phyloP scores from a whole-genome alignment of 345 rosid genomes.

The Erysimum cheiranthoides region DNA sequence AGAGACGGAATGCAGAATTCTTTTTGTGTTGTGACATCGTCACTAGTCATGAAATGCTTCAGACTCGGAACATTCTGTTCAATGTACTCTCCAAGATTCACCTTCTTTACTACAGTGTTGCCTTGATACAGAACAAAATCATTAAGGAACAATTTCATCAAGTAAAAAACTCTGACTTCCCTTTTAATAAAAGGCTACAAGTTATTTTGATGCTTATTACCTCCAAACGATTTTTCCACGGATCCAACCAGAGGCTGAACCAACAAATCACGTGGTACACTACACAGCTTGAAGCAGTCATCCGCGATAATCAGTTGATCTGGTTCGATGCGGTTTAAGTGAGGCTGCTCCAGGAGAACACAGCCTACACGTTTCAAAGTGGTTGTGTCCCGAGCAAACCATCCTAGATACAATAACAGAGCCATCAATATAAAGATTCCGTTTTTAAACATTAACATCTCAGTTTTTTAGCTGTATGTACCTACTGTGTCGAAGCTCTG shows the following conservation, averaged over 20 bases:
- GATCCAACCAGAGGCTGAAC: constrained; percentile 60
- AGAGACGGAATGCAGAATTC: constrained; percentile 63
- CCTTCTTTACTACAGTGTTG: constrained; percentile 51
- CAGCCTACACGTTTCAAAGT: constrained; percentile 69
- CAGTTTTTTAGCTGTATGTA: constrained; percentile 43
- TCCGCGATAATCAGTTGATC: constrained; percentile 64
- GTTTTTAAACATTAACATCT: background rate
- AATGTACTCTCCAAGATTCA: constrained; percentile 64
- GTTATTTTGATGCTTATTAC: constrained; percentile 47
- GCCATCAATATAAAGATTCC: constrained; percentile 14
- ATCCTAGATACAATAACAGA: constrained; percentile 56
- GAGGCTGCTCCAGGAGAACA: constrained; percentile 61
- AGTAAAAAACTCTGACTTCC: background rate
- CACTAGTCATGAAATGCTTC: constrained; percentile 62
- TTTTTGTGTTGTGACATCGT: constrained; percentile 42
- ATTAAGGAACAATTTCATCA: background rate
- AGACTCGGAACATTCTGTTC: constrained; percentile 71
- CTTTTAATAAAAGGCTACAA: background rate
- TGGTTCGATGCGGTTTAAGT: constrained; percentile 45
- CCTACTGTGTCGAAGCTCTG: constrained; percentile 96
- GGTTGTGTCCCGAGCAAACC: constrained; percentile 85
- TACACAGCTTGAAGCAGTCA: constrained; percentile 74
- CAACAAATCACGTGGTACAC: constrained; percentile 59
- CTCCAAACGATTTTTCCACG: constrained; percentile 65
- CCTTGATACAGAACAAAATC: constrained; percentile 48